Base-by-base conservation (phyloP, 495 filamentous ascomycete genomes). In the Pseudomonodictys pantanalensis region DNA sequence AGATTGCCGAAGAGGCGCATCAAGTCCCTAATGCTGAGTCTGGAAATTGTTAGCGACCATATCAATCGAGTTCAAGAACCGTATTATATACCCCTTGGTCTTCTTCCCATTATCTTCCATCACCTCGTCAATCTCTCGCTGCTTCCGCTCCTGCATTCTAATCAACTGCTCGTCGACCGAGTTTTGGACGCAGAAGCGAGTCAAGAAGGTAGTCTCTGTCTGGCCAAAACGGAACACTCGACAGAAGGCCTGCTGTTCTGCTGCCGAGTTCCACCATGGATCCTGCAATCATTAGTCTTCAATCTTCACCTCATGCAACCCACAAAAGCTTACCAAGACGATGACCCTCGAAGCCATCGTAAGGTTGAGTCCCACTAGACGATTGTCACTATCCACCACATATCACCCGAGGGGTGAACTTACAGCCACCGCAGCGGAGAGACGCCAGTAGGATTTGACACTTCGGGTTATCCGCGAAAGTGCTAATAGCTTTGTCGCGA, bases 151-250 rank as follows among this genome's bases (percentile, higher is more conserved):
- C 38, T 74, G 79, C 72, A 56, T 77, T 0, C 70, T n/a, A 1
- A 78, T 54, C 7, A 88, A 71, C 0, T 71, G 64, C 3, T 76
- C 68, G 54, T 89, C 84, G 20, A 86, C 77, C 0, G 79, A 75
- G 6, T 78, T 71, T 1, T 72, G 50, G 0, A 79, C 76, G 0
- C 82, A 68, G 17, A 87, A 69, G 2, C 80, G 77, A 2, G 77
- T 76, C 52, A 83, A 77, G 30, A 78, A 73, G 0, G 86, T 83
- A 15, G 78, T 66, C 2, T 79, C 74, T 1, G 57, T 49, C 49
- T 90, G 86, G 0, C 86, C 86, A 18, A 86, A 85, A 3, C 86
- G 77, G 52, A 78, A 81, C 6, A 88, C 73, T 0, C 86, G 80
- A 28, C 78, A 82, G 62, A 86, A 86, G 0, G 86, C 86, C 71